A percentile compares a stretch with the other conserved stretches of the same genome.
Evolutionary conservation across 495 filamentous ascomycete genomes (phyloP).

Genomic region (Podospora pseudocomata): DNA sequence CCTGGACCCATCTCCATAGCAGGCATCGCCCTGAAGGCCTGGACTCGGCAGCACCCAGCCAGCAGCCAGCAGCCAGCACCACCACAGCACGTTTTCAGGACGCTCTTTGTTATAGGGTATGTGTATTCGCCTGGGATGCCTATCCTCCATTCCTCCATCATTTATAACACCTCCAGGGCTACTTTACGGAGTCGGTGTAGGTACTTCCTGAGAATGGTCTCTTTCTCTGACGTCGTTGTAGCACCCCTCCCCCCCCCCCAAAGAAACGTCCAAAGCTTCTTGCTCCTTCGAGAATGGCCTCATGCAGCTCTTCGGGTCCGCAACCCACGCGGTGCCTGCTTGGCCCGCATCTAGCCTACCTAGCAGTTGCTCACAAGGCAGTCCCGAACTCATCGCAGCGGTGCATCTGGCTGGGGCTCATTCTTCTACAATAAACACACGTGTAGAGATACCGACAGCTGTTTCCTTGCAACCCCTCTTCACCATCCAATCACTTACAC

Average conservation of each 20-base stretch:
- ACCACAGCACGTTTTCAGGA: not conserved
- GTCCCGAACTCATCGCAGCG: not conserved
- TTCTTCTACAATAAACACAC: not conserved
- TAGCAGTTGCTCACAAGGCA: not conserved
- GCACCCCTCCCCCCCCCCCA: too few relatives aligned
- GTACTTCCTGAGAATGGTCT: too few relatives aligned
- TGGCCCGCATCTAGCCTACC: not conserved
- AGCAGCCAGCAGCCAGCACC: not conserved
- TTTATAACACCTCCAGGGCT: too few relatives aligned
- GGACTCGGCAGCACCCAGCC: not conserved
- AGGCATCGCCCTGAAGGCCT: not conserved
- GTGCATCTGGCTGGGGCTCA: not conserved
- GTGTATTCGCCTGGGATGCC: not conserved
- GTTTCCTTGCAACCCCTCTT: conserved; percentile 7
- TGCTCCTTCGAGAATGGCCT: conserved; percentile 6
- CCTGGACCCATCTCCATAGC: conserved; percentile 4
- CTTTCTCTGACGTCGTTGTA: conserved; percentile 6
- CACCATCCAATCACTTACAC: conserved; percentile 1
- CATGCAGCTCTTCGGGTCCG: conserved; percentile 9
- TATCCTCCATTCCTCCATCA: not conserved
- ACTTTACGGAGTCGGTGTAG: too few relatives aligned
- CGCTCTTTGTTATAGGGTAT: not conserved
- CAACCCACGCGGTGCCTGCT: not conserved
- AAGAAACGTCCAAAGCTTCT: conserved; percentile 3
- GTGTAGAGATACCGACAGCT: not conserved